Evolutionary conservation across 2,329 filamentous ascomycete genomes (phyloP).

Genomic region (Beauveria rudraprayagi): DNA sequence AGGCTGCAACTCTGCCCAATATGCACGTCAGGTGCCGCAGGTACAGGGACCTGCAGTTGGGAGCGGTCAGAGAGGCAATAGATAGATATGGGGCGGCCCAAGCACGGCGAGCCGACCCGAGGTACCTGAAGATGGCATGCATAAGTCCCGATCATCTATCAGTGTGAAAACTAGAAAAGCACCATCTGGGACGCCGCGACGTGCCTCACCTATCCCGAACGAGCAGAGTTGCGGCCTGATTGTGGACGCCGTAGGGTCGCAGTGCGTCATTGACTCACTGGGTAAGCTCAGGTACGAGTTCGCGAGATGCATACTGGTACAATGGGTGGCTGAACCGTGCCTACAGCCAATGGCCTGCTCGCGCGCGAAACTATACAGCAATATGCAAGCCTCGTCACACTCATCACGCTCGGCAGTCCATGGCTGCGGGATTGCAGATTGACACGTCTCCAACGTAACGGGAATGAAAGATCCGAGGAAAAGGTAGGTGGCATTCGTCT

Average conservation of each 20-base stretch:
- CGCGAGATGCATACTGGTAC: not conserved
- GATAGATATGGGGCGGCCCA: too few species aligned
- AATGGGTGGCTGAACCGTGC: not conserved
- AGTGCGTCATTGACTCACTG: not conserved
- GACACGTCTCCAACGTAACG: not conserved
- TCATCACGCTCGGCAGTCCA: not conserved
- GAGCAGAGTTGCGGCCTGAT: not conserved
- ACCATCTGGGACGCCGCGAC: not conserved
- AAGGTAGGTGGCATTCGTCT: not conserved
- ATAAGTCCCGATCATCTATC: not conserved
- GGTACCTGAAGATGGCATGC: not conserved
- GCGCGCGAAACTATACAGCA: not conserved
- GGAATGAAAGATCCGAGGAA: not conserved
- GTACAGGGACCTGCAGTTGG: too few species aligned
- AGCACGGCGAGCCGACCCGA: not conserved
- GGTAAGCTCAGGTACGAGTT: not conserved
- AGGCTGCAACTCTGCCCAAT: too few species aligned
- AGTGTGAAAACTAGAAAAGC: too few species aligned
- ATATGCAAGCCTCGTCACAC: slow-evolving; percentile 2
- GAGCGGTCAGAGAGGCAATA: too few species aligned
- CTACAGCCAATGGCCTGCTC: not conserved
- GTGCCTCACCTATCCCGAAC: too few species aligned
- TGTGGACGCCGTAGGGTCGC: not conserved
- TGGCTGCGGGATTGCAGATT: not conserved
- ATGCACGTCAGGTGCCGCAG: too few species aligned